Conservation (phyloP, 169 alveolate species). For the Besnoitia besnoiti region DNA sequence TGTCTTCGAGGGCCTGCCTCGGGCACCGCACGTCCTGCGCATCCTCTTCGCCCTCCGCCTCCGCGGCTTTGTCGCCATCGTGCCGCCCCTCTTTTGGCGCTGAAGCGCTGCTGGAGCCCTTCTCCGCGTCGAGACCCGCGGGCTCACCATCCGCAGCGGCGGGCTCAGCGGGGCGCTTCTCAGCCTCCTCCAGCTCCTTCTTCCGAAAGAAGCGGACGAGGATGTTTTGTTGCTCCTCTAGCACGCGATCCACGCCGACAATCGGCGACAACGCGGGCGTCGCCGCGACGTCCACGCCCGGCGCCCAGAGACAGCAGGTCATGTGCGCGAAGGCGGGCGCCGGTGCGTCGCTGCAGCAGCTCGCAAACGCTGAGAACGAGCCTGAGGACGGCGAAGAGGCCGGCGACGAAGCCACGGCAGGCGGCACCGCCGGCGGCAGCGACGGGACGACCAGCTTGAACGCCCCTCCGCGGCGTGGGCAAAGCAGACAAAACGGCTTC, state of each 20-base stretch:
- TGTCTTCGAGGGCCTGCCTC: neutral
- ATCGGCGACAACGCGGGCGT: slow-evolving; percentile 58
- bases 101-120: neutral
- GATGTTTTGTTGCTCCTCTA: slow-evolving; percentile 46
- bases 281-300: slow-evolving; percentile 66
- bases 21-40: neutral
- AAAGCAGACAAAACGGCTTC: slow-evolving; percentile 69
- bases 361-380: neutral
- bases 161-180: neutral
- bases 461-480: slow-evolving; percentile 83
- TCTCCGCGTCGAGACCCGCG: neutral
- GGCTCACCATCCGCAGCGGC: neutral
- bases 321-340: slow-evolving; percentile 62
- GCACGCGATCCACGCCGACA: slow-evolving; percentile 66
- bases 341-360: slow-evolving; percentile 38
- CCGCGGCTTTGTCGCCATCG: neutral
- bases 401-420: neutral
- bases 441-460: slow-evolving; percentile 65
- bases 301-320: slow-evolving; percentile 70
- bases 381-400: neutral
- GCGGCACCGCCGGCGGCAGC: slow-evolving; percentile 2
- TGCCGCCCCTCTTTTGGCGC: neutral
- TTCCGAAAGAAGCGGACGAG: slow-evolving; percentile 31
- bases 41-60: slow-evolving; percentile 16
- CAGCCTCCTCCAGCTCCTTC: neutral